phyloP scores from a whole-genome alignment of 371 early-diverging fungal genomes.

The Umbelopsis sp. region DNA sequence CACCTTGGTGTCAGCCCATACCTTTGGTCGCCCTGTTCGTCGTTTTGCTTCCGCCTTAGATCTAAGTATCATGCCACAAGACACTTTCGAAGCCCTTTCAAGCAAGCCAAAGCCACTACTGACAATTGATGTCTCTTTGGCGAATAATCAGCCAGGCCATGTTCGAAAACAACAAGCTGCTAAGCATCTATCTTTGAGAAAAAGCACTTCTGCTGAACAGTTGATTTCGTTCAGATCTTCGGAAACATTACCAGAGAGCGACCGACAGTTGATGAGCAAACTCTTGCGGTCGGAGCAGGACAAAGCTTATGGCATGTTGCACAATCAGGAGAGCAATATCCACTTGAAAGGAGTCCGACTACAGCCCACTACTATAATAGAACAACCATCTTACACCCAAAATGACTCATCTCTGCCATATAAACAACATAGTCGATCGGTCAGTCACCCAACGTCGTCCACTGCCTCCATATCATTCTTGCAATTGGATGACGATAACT shows the following conservation, averaged over 20 bases:
- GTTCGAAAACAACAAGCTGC: not conserved
- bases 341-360: not conserved
- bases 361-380: not conserved
- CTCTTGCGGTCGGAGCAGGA: not conserved
- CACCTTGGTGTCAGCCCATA: not conserved
- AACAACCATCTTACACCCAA: not conserved
- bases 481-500: conserved; percentile 23
- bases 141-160: not conserved
- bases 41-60: conserved; percentile 37
- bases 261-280: not conserved
- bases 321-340: not conserved
- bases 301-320: not conserved
- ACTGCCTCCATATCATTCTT: not conserved
- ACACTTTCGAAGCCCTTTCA: not conserved
- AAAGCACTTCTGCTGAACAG: conserved; percentile 10
- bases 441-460: not conserved
- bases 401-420: not conserved
- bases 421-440: conserved; percentile 1
- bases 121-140: conserved; percentile 9
- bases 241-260: conserved; percentile 5
- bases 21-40: conserved; percentile 13
- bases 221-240: conserved; percentile 6
- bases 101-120: not conserved
- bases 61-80: conserved; percentile 26
- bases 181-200: not conserved